Conservation (phyloP, 768 basidiomycete species). For the Mrakia gelida region DNA sequence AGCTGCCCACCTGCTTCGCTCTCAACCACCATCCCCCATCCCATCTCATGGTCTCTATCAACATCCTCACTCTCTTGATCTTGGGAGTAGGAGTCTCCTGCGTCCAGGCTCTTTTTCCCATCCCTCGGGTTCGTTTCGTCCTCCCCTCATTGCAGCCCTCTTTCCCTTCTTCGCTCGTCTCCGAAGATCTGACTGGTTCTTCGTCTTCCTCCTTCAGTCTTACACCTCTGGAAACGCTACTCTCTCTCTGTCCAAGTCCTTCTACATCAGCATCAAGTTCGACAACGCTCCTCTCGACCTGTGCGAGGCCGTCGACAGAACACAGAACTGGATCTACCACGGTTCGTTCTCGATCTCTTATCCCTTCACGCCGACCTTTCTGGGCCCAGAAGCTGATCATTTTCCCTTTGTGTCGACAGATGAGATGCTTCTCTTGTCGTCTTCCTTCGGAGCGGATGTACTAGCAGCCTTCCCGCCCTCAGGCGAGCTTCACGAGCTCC, state of each 20-base stretch:
- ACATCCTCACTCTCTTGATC: no score
- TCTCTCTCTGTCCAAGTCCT: constrained; percentile 52
- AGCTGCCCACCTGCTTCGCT: no score
- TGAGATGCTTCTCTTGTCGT: constrained; percentile 48
- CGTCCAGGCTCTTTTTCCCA: not conserved
- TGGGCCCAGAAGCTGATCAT: no score
- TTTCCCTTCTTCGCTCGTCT: not conserved
- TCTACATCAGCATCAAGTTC: constrained; percentile 53
- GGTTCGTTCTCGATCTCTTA: constrained; percentile 48
- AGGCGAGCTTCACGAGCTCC: constrained; percentile 49
- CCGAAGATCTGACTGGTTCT: not conserved
- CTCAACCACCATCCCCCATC: no score
- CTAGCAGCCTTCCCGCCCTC: constrained; percentile 49
- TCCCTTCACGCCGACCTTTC: not conserved
- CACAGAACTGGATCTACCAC: constrained; percentile 48
- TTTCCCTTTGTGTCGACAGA: not conserved
- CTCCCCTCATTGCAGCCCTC: not conserved
- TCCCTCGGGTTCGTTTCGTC: not conserved
- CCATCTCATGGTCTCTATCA: no score
- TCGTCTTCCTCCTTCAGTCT: constrained; percentile 37
- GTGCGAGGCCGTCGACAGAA: constrained; percentile 54
- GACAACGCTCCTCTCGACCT: constrained; percentile 56
- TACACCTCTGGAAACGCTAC: constrained; percentile 48
- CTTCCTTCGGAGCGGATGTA: constrained; percentile 59
- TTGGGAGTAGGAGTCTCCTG: not conserved